A percentile compares a stretch with the other conserved stretches of the same genome.
Evolutionary conservation across 345 rosid genomes (phyloP).

Genomic region (Eucalyptus marginata): DNA sequence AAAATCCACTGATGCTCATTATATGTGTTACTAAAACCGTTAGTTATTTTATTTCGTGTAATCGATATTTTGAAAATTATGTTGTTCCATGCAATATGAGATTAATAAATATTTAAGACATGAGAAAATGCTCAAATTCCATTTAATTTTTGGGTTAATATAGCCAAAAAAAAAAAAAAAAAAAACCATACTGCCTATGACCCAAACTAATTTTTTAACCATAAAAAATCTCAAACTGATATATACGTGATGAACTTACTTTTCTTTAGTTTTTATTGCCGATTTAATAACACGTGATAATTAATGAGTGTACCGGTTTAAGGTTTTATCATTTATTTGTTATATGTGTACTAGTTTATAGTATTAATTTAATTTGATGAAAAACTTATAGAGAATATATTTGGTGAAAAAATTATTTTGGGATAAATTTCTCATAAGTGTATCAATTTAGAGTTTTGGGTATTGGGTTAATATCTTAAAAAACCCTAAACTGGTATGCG

Average conservation of each 20-base stretch:
- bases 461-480: rapidly evolving
- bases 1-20: neutral
- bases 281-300: rapidly evolving
- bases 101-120: neutral
- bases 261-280: too few species aligned
- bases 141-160: too few species aligned
- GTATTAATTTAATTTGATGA: rapidly evolving
- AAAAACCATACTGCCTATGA: too few species aligned
- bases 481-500: rapidly evolving
- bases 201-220: too few species aligned
- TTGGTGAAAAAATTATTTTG: rapidly evolving
- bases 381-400: too few species aligned
- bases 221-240: too few species aligned
- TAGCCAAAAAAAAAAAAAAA: too few species aligned
- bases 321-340: too few species aligned
- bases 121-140: neutral
- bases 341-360: too few species aligned
- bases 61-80: neutral
- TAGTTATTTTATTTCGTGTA: rapidly evolving
- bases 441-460: too few species aligned
- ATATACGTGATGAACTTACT: too few species aligned
- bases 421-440: rapidly evolving
- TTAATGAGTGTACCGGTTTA: rapidly evolving
- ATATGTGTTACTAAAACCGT: too few species aligned
- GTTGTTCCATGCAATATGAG: neutral